Evolutionary conservation across 768 basidiomycete species (phyloP), one percentile per base, ranked within the genome.

Genomic region (Leccinum obscurum): DNA sequence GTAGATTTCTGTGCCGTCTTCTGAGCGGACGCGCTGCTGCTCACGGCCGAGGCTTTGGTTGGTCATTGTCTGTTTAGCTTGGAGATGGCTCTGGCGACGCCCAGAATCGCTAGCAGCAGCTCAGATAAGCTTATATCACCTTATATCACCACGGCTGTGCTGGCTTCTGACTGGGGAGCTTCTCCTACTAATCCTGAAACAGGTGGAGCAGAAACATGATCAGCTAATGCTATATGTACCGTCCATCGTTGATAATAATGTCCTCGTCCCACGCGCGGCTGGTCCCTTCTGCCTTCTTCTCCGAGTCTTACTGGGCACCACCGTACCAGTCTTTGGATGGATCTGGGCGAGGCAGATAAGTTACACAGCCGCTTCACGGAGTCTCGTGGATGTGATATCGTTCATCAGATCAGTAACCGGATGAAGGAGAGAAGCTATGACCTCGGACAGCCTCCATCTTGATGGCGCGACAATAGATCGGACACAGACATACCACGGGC

Each of bases 1-100:
- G 20, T 53, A 61, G 15, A 61, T 61, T 24, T 48, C 56, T 5
- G 60, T 61, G 4, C 60, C 60, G 14, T 61, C 60, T 10, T 51
- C 50, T 51, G 50, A 51, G 50, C 50, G 50, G 14, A 51, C 50
- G 17, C 50, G 50, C 28, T 35, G 20, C 20, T 46, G 44, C 44
- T 46, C 44, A 46, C 20, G 44, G 44, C 5, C 44, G 44, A 13
- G 20, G 44, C 11, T 3, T 46, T 46, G 44, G 44, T 46, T 46
- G 20, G 20, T 46, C 44, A 46, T 46, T 10, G 44, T 46, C 20
- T 46, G 20, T 46, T 20, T 46, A 6, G 44, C 10, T 46, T 20
- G 44, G 20, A 20, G 44, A 20, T 20, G 20, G 20, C 10, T 46
- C 11, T 46, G 20, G 20, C 0, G 20, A 46, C 44, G 5, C 20